A percentile compares a stretch with the other conserved stretches of the same genome.
These are phyloP conservation scores for Endoconidiophora polonica DNA, from an alignment of 2,329 filamentous ascomycete genomes.

Conservation along the genomic window DNA sequence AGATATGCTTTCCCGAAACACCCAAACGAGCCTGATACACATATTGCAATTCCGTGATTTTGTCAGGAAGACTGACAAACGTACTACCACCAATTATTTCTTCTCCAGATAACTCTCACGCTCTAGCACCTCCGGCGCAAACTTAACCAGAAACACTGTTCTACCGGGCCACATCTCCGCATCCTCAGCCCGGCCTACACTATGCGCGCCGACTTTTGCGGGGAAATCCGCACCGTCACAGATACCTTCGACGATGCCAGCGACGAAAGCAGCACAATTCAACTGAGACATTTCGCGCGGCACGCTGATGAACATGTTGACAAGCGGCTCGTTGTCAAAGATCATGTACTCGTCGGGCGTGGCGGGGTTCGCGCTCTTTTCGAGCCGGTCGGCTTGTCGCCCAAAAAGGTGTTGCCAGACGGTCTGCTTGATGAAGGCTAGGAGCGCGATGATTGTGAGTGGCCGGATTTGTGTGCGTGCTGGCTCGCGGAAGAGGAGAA, in stretches of 20 bases:
- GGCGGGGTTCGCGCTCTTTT: constrained; percentile 66
- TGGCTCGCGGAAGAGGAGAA: constrained; percentile 72
- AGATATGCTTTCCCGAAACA: constrained; percentile 1
- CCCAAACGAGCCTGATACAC: background rate
- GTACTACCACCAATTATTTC: constrained; percentile 18
- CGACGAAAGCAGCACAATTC: constrained; percentile 90
- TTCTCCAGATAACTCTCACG: constrained; percentile 68
- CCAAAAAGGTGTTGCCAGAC: constrained; percentile 87
- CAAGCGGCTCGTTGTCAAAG: constrained; percentile 90
- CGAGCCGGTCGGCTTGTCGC: constrained; percentile 78
- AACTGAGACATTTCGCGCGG: constrained; percentile 92
- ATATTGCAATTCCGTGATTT: too few species aligned
- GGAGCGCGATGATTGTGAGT: constrained; percentile 72
- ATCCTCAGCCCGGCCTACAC: constrained; percentile 37
- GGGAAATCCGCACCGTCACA: constrained; percentile 87
- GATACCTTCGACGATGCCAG: constrained; percentile 86
- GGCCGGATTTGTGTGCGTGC: constrained; percentile 57
- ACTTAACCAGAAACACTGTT: constrained; percentile 91
- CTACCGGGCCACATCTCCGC: constrained; percentile 88
- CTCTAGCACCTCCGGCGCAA: constrained; percentile 80
- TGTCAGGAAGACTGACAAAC: too few species aligned
- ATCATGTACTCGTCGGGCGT: constrained; percentile 98
- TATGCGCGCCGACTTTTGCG: constrained; percentile 80
- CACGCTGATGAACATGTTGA: constrained; percentile 85
- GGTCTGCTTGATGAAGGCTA: constrained; percentile 88